A percentile compares a stretch with the other conserved stretches of the same genome.
phyloP scores from a whole-genome alignment of 768 basidiomycete genomes.

The Podaxis carcinomalis region DNA sequence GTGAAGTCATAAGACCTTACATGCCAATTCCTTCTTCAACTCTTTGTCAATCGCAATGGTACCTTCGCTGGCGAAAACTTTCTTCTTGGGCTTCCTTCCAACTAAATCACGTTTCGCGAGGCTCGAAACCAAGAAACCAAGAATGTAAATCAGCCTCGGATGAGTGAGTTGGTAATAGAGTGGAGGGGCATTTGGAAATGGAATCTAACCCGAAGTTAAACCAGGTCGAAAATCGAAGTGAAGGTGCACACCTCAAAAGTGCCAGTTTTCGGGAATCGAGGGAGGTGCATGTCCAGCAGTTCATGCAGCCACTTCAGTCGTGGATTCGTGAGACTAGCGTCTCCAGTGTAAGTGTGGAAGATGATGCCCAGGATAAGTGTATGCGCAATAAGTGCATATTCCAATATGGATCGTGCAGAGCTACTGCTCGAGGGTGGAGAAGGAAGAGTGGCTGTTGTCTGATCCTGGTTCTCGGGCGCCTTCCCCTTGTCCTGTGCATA shows the following conservation, averaged over 20 bases:
- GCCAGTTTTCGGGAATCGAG: conserved; percentile 21
- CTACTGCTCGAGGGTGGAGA: background rate
- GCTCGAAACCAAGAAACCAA: conserved; percentile 65
- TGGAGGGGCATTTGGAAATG: conserved; percentile 34
- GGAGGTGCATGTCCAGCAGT: conserved; percentile 50
- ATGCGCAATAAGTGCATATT: conserved; percentile 43
- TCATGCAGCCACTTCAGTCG: conserved; percentile 58
- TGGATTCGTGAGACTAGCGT: conserved; percentile 39
- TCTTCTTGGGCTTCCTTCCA: conserved; percentile 70
- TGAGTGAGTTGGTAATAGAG: conserved; percentile 61
- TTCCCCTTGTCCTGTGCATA: background rate
- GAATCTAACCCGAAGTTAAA: conserved; percentile 27
- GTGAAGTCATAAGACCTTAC: conserved; percentile 24
- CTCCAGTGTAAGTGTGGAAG: conserved; percentile 58
- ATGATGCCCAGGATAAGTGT: conserved; percentile 58
- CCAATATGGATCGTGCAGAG: conserved; percentile 8
- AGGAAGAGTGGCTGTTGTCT: background rate
- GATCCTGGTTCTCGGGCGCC: conserved; percentile 23
- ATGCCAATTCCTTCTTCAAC: conserved; percentile 31
- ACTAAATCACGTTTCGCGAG: conserved; percentile 68
- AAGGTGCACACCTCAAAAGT: conserved; percentile 26
- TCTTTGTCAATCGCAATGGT: conserved; percentile 46
- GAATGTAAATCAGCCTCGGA: conserved; percentile 56
- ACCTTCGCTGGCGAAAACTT: conserved; percentile 65
- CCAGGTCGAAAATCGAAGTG: conserved; percentile 15